These are phyloP conservation scores for Pueraria montana DNA, from an alignment of 306 rosid genomes.

Conservation along the genomic window DNA sequence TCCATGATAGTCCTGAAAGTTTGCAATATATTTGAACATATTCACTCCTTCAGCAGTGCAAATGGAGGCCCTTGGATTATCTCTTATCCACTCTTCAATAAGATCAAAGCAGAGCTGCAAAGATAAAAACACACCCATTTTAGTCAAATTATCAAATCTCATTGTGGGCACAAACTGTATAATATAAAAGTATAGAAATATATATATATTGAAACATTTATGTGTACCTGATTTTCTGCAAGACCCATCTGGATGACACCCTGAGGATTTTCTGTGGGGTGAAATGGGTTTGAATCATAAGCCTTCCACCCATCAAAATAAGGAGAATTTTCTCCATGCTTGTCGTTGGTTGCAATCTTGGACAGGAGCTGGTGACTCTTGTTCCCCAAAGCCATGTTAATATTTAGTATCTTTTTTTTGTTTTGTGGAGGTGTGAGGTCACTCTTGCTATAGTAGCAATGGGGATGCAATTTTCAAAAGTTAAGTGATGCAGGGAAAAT, in stretches of 20 bases:
- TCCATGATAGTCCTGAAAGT: constrained; percentile 93
- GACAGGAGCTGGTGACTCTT: constrained; percentile 58
- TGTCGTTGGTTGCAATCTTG: constrained; percentile 71
- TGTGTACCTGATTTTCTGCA: constrained; percentile 87
- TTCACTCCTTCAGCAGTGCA: constrained; percentile 80
- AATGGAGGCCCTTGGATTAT: constrained; percentile 78
- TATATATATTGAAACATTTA: neutral
- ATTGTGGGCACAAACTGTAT: neutral
- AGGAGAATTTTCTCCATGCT: constrained; percentile 84
- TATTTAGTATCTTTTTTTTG: neutral
- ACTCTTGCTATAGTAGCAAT: constrained; percentile 12
- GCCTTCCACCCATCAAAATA: constrained; percentile 98
- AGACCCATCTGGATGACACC: constrained; percentile 99
- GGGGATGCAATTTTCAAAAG: neutral
- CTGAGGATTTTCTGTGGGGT: constrained; percentile 61
- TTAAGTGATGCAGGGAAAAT: neutral
- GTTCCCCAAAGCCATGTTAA: constrained; percentile 45
- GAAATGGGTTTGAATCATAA: constrained; percentile 79
- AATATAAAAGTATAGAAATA: neutral
- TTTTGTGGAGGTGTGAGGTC: neutral
- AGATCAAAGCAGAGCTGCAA: constrained; percentile 72
- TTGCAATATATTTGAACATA: constrained; percentile 68
- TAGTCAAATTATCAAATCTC: neutral
- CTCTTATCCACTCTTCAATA: constrained; percentile 73
- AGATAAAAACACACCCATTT: neutral